phyloP scores from a whole-genome alignment of 2,329 filamentous ascomycete genomes.

The Scedosporium dehoogii region DNA sequence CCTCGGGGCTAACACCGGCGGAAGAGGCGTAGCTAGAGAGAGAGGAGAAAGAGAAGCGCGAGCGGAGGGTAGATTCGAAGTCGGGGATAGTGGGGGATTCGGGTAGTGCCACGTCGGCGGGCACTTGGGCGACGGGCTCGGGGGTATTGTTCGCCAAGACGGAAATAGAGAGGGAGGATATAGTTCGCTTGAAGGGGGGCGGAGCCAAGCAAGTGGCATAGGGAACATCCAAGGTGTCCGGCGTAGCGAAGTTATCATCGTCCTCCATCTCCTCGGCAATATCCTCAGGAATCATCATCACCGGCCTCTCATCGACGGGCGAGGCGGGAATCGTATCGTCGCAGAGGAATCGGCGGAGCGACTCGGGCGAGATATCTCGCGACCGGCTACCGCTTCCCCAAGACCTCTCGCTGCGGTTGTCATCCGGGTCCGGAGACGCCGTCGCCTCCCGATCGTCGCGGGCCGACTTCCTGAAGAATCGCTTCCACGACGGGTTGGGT shows the following conservation, averaged over 20 bases:
- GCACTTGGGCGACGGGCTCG: background rate
- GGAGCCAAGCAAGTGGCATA: conserved; percentile 41
- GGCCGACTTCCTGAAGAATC: conserved; percentile 35
- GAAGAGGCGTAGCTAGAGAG: conserved; percentile 23
- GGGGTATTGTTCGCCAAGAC: conserved; percentile 6
- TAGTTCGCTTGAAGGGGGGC: conserved; percentile 35
- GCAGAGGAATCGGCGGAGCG: conserved; percentile 39
- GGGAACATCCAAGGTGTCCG: conserved; percentile 33
- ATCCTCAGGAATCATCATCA: conserved; percentile 22
- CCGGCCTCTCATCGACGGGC: conserved; percentile 5
- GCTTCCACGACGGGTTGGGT: conserved; percentile 39
- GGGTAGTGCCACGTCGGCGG: background rate
- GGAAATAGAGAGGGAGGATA: conserved; percentile 16
- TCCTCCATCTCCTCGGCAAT: conserved; percentile 41
- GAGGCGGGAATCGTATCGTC: conserved; percentile 25
- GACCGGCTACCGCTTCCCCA: conserved; percentile 16
- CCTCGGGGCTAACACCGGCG: conserved; percentile 27
- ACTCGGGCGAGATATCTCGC: conserved; percentile 46
- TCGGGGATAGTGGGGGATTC: conserved; percentile 6
- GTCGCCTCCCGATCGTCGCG: conserved; percentile 16
- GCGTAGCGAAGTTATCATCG: conserved; percentile 53
- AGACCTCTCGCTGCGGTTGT: conserved; percentile 19
- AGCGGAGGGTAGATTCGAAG: conserved; percentile 10
- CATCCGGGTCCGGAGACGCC: background rate
- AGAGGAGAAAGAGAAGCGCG: conserved; percentile 21